These are phyloP conservation scores for Chaetomiaceae sp. DNA, from an alignment of 2,329 filamentous ascomycete species.

Conservation along the genomic window DNA sequence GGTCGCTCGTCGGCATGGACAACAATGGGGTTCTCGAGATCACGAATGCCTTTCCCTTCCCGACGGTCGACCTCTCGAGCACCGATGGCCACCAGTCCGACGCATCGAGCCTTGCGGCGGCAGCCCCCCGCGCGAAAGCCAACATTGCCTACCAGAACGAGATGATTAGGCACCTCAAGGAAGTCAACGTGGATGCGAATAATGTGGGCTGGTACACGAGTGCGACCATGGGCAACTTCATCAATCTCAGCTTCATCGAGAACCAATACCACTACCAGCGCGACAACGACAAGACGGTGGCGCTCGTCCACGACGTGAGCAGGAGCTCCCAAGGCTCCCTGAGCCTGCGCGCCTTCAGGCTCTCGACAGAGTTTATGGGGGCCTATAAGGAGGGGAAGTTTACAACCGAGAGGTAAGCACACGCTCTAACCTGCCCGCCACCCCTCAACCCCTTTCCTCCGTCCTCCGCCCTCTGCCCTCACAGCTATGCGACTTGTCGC, in stretches of 20 bases:
- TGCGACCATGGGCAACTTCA: slow-evolving; percentile 97
- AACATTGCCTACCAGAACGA: slow-evolving; percentile 87
- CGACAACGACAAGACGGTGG: slow-evolving; percentile 83
- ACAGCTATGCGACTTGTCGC: not conserved
- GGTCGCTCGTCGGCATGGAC: slow-evolving; percentile 92
- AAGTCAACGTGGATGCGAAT: slow-evolving; percentile 98
- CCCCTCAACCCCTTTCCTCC: slow-evolving; percentile 27
- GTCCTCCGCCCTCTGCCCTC: too few relatives aligned
- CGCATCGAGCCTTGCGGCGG: slow-evolving; percentile 70
- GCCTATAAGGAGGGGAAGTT: slow-evolving; percentile 98
- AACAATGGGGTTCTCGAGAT: slow-evolving; percentile 74
- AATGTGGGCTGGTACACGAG: slow-evolving; percentile 98
- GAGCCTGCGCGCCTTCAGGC: slow-evolving; percentile 83
- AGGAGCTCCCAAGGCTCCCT: slow-evolving; percentile 88
- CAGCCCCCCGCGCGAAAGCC: slow-evolving; percentile 86
- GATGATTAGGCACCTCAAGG: slow-evolving; percentile 94
- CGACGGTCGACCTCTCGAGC: slow-evolving; percentile 67
- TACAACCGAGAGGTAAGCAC: slow-evolving; percentile 80
- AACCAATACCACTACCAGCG: slow-evolving; percentile 98
- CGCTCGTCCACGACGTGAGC: slow-evolving; percentile 91
- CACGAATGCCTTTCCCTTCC: slow-evolving; percentile 94
- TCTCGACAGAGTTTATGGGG: slow-evolving; percentile 81
- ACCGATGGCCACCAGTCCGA: slow-evolving; percentile 71
- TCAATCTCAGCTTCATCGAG: slow-evolving; percentile 92
- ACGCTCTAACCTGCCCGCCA: not conserved